These are phyloP conservation scores for Serendipita vermifera DNA, from an alignment of 768 basidiomycete species.

Conservation along the genomic window DNA sequence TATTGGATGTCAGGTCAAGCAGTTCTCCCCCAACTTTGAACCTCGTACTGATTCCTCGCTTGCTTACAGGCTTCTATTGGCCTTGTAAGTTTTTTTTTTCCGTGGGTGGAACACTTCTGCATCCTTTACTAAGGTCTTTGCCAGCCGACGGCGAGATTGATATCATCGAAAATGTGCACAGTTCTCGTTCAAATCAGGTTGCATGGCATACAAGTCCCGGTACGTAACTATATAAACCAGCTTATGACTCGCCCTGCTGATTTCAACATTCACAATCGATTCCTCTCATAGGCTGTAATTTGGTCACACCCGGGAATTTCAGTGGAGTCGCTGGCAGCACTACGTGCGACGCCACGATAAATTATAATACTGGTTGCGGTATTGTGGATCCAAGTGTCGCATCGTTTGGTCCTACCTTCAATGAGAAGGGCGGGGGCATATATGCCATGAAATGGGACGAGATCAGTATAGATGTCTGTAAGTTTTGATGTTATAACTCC, in stretches of 20 bases:
- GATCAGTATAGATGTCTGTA: slow-evolving; percentile 60
- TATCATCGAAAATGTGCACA: slow-evolving; percentile 75
- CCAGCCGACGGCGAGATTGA: slow-evolving; percentile 45
- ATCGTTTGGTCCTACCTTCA: slow-evolving; percentile 75
- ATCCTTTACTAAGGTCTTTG: slow-evolving; percentile 29
- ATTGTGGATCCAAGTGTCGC: slow-evolving; percentile 66
- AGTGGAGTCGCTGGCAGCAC: slow-evolving; percentile 49
- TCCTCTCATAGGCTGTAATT: slow-evolving; percentile 36
- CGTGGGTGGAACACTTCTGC: slow-evolving; percentile 8
- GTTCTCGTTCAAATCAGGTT: slow-evolving; percentile 73
- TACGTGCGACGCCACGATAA: slow-evolving; percentile 30
- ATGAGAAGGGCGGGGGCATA: slow-evolving; percentile 65
- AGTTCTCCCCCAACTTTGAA: slow-evolving; percentile 21
- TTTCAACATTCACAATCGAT: slow-evolving; percentile 10
- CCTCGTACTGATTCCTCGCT: slow-evolving; percentile 45
- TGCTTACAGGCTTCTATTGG: background rate
- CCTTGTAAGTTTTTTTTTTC: background rate
- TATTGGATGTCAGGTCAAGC: slow-evolving; percentile 40
- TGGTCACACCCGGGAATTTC: slow-evolving; percentile 42
- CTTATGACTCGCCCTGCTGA: background rate
- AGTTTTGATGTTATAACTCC: too few species aligned
- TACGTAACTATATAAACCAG: slow-evolving; percentile 19
- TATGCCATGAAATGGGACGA: slow-evolving; percentile 87
- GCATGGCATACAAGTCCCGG: slow-evolving; percentile 60
- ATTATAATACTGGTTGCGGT: slow-evolving; percentile 57